Conservation (phyloP, 2,329 filamentous ascomycete species). For the Cryphonectria radicalis region DNA sequence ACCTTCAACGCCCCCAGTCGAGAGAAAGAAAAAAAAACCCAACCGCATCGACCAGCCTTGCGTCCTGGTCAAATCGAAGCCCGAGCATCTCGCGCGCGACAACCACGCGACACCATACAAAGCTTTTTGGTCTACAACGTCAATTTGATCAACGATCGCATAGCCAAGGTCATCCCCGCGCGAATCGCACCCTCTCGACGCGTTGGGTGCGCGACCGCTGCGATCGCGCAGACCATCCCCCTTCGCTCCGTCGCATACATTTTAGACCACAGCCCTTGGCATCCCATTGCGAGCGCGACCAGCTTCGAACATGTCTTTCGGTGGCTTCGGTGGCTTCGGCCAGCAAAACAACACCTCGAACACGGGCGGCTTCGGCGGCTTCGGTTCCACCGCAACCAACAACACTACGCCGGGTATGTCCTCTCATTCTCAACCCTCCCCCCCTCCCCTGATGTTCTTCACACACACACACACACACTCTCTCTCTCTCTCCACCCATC, state of each 20-base stretch:
- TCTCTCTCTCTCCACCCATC: not conserved
- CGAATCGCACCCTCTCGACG: conserved; percentile 31
- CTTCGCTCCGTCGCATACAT: conserved; percentile 19
- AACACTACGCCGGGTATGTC: conserved; percentile 57
- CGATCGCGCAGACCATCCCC: conserved; percentile 29
- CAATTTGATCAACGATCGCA: conserved; percentile 23
- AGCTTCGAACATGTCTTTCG: conserved; percentile 57
- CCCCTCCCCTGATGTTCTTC: not conserved
- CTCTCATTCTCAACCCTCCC: not conserved
- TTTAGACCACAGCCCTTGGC: not conserved
- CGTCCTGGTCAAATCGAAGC: conserved; percentile 8
- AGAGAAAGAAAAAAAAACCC: conserved; percentile 19
- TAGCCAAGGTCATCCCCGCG: conserved; percentile 6
- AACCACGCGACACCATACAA: conserved; percentile 10
- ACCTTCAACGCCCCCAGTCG: conserved; percentile 6
- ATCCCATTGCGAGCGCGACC: conserved; percentile 24
- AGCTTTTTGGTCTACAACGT: not conserved
- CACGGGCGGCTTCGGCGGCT: conserved; percentile 58
- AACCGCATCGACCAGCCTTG: conserved; percentile 5
- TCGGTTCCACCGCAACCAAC: conserved; percentile 50
- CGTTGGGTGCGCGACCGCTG: conserved; percentile 38
- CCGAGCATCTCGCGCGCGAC: conserved; percentile 14
- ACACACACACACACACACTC: not conserved
- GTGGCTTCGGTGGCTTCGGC: conserved; percentile 62
- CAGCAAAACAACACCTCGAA: conserved; percentile 48